Percentiles rank a stretch among this genome's conserved stretches.
Conservation (phyloP, 139 green algal species). For the Chlorella sp. region DNA sequence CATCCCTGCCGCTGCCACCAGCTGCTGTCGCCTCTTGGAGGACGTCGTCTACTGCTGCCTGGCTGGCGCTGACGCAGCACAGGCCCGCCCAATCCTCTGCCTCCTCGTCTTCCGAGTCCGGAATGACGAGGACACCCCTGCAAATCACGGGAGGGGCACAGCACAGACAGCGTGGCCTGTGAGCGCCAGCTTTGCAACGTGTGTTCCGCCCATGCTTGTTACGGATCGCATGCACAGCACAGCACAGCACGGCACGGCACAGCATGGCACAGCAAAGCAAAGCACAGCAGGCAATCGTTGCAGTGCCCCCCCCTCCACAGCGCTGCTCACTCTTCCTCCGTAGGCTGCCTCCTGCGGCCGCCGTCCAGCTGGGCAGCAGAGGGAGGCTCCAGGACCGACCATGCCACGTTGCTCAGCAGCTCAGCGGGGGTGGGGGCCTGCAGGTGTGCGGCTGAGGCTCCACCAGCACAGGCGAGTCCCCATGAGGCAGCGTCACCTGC, state of each 20-base stretch:
- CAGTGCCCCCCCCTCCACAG: background rate
- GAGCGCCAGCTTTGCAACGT: no score
- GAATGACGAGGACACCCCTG: conserved; percentile 10
- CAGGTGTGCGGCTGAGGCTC: background rate
- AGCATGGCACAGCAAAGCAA: background rate
- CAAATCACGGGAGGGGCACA: background rate
- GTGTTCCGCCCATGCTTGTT: background rate
- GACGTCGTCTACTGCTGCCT: background rate
- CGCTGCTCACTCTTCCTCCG: background rate
- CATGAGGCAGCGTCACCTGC: background rate
- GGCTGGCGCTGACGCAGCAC: conserved; percentile 21
- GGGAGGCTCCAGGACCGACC: conserved; percentile 31
- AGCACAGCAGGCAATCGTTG: background rate
- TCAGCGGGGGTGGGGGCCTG: conserved; percentile 10
- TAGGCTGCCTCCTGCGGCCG: no score
- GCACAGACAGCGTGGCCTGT: no score
- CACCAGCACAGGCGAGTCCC: background rate
- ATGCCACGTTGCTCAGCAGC: conserved; percentile 33
- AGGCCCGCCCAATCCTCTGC: background rate
- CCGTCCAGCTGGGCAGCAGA: background rate
- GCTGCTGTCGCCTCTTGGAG: background rate
- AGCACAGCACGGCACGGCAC: background rate
- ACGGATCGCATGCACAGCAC: background rate
- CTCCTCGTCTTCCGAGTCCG: conserved; percentile 32
- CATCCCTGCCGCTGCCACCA: background rate